A percentile compares a stretch with the other conserved stretches of the same genome.
phyloP scores from a whole-genome alignment of 2,329 filamentous ascomycete species.

The Aphanocladium album region DNA sequence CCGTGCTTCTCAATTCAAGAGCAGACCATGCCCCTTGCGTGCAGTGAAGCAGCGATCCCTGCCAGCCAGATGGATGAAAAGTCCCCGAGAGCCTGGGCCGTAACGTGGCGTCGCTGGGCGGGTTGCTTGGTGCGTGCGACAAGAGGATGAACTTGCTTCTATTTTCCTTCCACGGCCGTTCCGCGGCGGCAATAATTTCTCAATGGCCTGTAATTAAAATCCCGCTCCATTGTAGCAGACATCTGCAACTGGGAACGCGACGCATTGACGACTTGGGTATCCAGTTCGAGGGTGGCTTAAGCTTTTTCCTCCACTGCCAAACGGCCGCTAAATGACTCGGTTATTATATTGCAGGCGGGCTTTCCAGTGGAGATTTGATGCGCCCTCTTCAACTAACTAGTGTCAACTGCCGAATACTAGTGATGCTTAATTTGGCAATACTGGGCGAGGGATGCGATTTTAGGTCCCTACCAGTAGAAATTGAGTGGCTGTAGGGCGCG shows the following conservation, averaged over 20 bases:
- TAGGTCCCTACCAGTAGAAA: too few species aligned
- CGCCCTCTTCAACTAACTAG: too few species aligned
- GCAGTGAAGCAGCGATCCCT: background rate
- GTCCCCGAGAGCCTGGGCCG: too few species aligned
- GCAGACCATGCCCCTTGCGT: background rate
- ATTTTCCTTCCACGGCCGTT: background rate
- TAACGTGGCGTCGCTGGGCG: too few species aligned
- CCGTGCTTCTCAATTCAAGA: background rate
- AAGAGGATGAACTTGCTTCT: background rate
- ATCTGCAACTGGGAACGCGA: background rate
- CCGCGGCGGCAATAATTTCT: background rate
- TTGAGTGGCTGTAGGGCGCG: too few species aligned
- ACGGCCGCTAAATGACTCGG: slow-evolving; percentile 1
- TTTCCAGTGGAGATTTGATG: background rate
- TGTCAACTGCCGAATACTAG: too few species aligned
- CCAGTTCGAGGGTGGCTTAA: background rate
- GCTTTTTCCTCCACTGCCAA: background rate
- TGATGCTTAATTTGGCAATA: too few species aligned
- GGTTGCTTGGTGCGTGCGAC: background rate
- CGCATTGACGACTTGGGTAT: background rate
- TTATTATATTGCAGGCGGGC: slow-evolving; percentile 2
- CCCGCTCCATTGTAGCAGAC: background rate
- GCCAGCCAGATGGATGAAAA: too few species aligned
- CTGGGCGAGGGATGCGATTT: too few species aligned
- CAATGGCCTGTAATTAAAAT: background rate